Evolutionary conservation across 225 moss, liverwort and hornwort species (phyloP).

Genomic region (Pseudisothecium myosuroides): DNA sequence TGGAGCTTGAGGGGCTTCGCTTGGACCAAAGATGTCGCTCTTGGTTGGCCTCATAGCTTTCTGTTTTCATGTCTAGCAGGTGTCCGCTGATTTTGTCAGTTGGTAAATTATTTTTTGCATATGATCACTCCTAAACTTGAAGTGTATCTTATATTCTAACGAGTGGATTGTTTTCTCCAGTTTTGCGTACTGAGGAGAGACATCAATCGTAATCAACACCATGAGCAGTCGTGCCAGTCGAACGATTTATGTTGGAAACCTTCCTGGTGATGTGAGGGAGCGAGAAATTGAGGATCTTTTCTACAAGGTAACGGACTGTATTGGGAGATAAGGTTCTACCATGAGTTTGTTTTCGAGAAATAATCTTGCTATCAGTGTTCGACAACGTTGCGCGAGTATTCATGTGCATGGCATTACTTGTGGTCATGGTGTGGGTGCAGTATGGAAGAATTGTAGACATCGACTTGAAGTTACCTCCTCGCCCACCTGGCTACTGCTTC

Average conservation of each 20-base stretch:
- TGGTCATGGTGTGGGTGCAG: constrained; percentile 4
- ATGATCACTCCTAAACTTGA: neutral
- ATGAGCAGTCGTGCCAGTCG: constrained; percentile 97
- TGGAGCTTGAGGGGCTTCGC: constrained; percentile 97
- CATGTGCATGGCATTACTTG: neutral
- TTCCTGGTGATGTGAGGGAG: constrained; percentile 95
- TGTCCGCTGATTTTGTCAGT: constrained; percentile 55
- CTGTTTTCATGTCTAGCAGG: constrained; percentile 58
- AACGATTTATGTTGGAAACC: constrained; percentile 93
- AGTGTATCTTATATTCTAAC: neutral
- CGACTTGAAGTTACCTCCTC: constrained; percentile 84
- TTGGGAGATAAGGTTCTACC: neutral
- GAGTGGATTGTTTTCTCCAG: constrained; percentile 5
- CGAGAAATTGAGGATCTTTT: constrained; percentile 90
- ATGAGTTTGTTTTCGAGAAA: neutral
- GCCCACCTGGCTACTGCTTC: constrained; percentile 92
- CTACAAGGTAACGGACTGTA: constrained; percentile 47
- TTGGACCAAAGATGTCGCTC: constrained; percentile 77
- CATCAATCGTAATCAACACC: neutral
- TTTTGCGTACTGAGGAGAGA: neutral
- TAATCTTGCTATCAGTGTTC: neutral
- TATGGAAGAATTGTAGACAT: constrained; percentile 93
- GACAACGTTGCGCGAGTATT: neutral
- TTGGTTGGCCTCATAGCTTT: constrained; percentile 97
- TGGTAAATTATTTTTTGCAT: constrained; percentile 40